Evolutionary conservation across 768 basidiomycete species (phyloP), one percentile per base, ranked within the genome.

Genomic region (Daedaleopsis sinensis): DNA sequence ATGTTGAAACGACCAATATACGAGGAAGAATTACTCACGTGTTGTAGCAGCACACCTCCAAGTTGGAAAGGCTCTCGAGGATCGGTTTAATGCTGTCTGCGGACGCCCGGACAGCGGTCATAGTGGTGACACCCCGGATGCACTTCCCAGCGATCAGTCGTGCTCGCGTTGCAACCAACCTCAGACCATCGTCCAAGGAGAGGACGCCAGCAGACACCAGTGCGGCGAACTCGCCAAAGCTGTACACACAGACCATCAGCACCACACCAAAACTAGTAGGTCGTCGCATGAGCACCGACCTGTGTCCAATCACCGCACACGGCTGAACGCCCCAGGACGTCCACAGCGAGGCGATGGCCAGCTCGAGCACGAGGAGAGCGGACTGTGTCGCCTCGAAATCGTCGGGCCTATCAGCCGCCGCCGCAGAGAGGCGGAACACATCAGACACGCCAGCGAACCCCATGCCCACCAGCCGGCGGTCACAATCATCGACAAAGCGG

Each of bases 211-310:
- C 84, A n/a, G 80, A 74, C 18, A 86, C 85, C 43, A 91, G 79
- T 11, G 87, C 90, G 9, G 84, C 85, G 57, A 89, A 91, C 75
- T 92, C 90, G 43, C 90, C 90, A 18, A 92, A 78, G 71, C 90
- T 92, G 37, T 35, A 57, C 12, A 32, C 7, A 32, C 27, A 32
- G 4, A 32, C 27, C 27, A 32, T 32, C 27, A 32, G 27, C 27
- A 32, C 27, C 27, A 32, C 27, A 7, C 27, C 27, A 3, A 32
- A 32, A 3, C 3, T 32, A 32, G 27, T 32, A 32, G 27, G 27
- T n/a, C 60, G 46, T 18, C 37, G 9, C 52, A 3, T 46, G 39
- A 57, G 55, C 11, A 69, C 79, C 58, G 52, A 90, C 90, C 90
- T 92, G 66, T 91, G 90, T 3, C 90, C 90, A 18, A 86, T 78